Evolutionary conservation across 495 filamentous ascomycete genomes (phyloP).

Genomic region (Oidiodendron maius): DNA sequence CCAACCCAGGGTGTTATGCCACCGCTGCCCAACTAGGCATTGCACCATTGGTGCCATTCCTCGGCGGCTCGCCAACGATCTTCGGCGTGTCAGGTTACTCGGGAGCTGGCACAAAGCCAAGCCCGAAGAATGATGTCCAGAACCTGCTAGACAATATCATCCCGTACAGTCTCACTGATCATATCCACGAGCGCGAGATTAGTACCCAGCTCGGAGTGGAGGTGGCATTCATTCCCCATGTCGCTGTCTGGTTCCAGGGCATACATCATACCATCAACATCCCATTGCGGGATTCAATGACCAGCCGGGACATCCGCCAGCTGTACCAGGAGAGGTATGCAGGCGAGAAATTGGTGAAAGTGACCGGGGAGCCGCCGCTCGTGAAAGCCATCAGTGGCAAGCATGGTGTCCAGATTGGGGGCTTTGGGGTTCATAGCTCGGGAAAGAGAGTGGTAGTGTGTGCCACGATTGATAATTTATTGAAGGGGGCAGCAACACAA

Average conservation of each 20-base stretch:
- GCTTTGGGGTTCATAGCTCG: conserved; percentile 82
- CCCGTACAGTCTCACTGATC: conserved; percentile 87
- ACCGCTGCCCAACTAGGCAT: conserved; percentile 95
- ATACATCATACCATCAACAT: conserved; percentile 91
- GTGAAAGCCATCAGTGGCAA: conserved; percentile 87
- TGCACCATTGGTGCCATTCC: conserved; percentile 70
- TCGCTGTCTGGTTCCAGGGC: conserved; percentile 96
- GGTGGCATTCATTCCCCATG: conserved; percentile 90
- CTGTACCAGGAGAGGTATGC: conserved; percentile 95
- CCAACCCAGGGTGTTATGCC: conserved; percentile 95
- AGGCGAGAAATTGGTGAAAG: conserved; percentile 88
- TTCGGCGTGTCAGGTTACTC: conserved; percentile 97
- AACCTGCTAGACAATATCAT: conserved; percentile 85
- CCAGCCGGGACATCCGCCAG: conserved; percentile 85
- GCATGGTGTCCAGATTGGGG: conserved; percentile 92
- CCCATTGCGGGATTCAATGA: conserved; percentile 77
- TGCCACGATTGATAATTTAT: conserved; percentile 94
- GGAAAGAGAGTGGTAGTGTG: conserved; percentile 91
- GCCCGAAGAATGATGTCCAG: conserved; percentile 91
- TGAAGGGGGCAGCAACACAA: conserved; percentile 96
- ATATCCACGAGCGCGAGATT: conserved; percentile 95
- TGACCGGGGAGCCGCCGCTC: conserved; percentile 77
- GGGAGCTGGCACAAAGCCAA: conserved; percentile 92
- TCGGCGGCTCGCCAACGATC: conserved; percentile 75
- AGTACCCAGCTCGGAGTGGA: conserved; percentile 66